Evolutionary conservation across 192 early-diverging fungal genomes (phyloP), one percentile per base, ranked within the genome.

Genomic region (Diversispora epigaea): DNA sequence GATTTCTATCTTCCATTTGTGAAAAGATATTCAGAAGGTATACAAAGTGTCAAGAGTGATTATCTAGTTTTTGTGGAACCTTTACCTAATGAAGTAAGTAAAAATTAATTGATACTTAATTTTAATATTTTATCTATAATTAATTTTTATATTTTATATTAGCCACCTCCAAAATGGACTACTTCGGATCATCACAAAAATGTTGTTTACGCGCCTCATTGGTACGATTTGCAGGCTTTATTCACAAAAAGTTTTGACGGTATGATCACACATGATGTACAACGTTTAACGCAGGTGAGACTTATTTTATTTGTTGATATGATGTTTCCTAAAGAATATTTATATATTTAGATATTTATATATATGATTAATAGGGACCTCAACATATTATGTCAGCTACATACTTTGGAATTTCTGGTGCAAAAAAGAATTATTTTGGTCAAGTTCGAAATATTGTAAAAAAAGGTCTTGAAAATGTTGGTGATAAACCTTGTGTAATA

Each of bases 151-250:
- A 22, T 17, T 71, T 58, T 32, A 11, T 39, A n/a, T 54, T 61
- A 84, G 79, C 76, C 76, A 46, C 72, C 85, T 39, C 87, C 87
- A 63, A 71, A 84, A 12, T 85, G 80, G 71, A 77, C 56, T 22
- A 69, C 82, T 25, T 76, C 60, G 17, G 83, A 85, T 50, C 84
- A 87, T 47, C 75, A 89, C 45, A 72, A 84, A 6, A 85, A 90
- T 49, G 77, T 91, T 32, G 85, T 93, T 4, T 95, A 89, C 76
- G 86, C 93, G 1, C 94, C 94, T 14, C 94, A 95, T 80, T 95
- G 93, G 93, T 95, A 95, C 76, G 94, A 95, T 75, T 75, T 93
- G 17, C 89, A 93, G 67, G 86, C 89, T 17, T 71, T 94, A 14
- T 93, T 94, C 68, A 84, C 87, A 66, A 88, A 89, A 78, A 78